phyloP scores from a whole-genome alignment of 1,284 basidiomycete species.

The Fomitopsis betulina region DNA sequence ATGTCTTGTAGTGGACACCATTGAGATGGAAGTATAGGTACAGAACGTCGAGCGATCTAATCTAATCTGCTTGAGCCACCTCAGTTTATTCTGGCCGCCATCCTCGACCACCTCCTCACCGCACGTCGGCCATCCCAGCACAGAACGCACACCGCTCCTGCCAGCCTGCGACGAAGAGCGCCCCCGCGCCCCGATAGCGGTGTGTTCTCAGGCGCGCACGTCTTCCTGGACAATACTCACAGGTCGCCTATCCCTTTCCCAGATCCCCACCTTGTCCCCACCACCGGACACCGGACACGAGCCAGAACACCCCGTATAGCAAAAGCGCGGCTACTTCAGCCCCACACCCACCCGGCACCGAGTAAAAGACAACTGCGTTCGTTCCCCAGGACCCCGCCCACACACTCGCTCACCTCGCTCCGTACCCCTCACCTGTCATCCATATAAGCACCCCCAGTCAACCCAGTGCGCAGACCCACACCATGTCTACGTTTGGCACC shows the following conservation, averaged over 20 bases:
- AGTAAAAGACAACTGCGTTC: conserved; percentile 2
- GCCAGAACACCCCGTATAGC: not conserved
- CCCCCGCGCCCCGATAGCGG: conserved; percentile 1
- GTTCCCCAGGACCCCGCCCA: not conserved
- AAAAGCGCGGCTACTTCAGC: not conserved
- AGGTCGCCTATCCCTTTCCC: not conserved
- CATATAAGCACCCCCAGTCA: not conserved
- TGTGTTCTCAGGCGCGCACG: conserved; percentile 6
- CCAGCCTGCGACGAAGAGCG: not conserved
- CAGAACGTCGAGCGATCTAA: too few species aligned
- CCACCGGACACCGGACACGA: conserved; percentile 1
- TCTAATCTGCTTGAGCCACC: too few species aligned
- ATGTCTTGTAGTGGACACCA: too few species aligned
- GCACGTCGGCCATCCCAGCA: not conserved
- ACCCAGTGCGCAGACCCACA: not conserved
- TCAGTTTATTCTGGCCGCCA: not conserved
- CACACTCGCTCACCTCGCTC: conserved; percentile 2
- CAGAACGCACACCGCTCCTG: too few species aligned
- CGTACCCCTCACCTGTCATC: not conserved
- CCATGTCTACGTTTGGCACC: conserved; percentile 91
- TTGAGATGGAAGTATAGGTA: too few species aligned
- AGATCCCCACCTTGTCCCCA: not conserved
- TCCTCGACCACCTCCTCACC: not conserved
- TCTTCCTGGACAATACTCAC: not conserved
- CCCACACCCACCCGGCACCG: not conserved